Base-by-base conservation (phyloP, 345 rosid species). In the Corchorus capsularis region DNA sequence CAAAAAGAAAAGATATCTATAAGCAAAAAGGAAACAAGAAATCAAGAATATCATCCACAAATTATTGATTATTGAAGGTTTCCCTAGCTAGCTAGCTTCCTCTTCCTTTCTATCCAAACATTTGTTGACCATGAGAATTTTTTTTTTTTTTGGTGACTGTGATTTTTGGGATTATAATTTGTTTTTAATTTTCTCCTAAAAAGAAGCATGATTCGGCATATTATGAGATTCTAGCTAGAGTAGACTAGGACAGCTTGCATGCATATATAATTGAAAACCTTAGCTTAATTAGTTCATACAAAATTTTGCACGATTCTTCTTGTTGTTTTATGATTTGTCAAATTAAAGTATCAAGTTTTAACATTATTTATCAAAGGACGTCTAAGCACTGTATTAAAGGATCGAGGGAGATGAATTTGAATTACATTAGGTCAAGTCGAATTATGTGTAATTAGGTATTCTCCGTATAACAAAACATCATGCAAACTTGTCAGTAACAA, bases 351-450 rank as follows among this genome's bases (percentile, higher is more conserved):
- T 27, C 57, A 69, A 49, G 13, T 37, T 49, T 69, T 22, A 8
- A 19, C 71, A 45, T 19, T 19, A 65, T 43, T 65, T 45, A 41
- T 49, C 47, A 1, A 5, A 67, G 39, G 39, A 47, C n/a, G n/a
- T n/a, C 13, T 22, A 22, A 22, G 17, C 20, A 41, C 7, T 41
- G 32, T 49, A 17, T 14, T 41, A 69, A 27, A 52, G 4, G 17
- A 45, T 4, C 32, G 14, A 34, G 46, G 41, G 73, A 34, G 60
- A 69, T 69, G 73, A 52, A 69, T 69, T 69, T 9, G 27, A 69
- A 69, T 27, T 27, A 52, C 73, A 69, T 16, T 17, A 15, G 1
- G 61, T 17, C 73, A 53, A 34, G 47, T 34, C 73, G 61, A 2
- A 39, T n/a, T n/a, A n/a, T 46, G 22, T 65, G 35, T 19, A 3